These are phyloP conservation scores for Tuber brumale DNA, from an alignment of 495 filamentous ascomycete species.

Conservation along the genomic window DNA sequence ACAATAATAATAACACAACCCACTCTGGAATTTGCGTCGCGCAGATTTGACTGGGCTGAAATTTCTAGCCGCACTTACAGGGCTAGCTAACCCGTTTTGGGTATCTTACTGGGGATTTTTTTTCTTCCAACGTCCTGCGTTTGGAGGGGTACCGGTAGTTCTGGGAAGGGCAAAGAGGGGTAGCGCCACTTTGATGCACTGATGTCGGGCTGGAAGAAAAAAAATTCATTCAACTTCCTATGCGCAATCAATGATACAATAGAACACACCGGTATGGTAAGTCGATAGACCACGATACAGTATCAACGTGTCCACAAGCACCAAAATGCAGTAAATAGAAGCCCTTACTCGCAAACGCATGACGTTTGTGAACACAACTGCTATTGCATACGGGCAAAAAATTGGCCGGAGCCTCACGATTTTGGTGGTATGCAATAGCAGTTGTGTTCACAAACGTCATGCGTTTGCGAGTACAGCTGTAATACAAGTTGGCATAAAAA, in stretches of 20 bases:
- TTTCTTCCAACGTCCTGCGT: slow-evolving; percentile 1
- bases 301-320: slow-evolving; percentile 5
- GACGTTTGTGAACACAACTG: too few species aligned
- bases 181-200: slow-evolving; percentile 23
- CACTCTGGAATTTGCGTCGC: not conserved
- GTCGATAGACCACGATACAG: not conserved
- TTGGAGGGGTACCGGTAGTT: slow-evolving; percentile 26
- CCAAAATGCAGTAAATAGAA: slow-evolving; percentile 1
- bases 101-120: not conserved
- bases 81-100: not conserved
- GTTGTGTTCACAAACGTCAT: too few species aligned
- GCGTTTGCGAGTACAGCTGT: too few species aligned
- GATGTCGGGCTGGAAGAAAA: slow-evolving; percentile 10
- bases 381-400: too few species aligned
- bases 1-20: not conserved
- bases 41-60: not conserved
- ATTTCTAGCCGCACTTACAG: not conserved
- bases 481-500: not conserved
- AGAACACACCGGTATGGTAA: not conserved
- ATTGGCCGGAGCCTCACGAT: too few species aligned
- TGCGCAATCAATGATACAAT: not conserved
- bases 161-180: slow-evolving; percentile 34
- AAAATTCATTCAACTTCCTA: slow-evolving; percentile 3
- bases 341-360: too few species aligned
- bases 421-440: too few species aligned